phyloP scores from a whole-genome alignment of 202 grass and related monocot genomes.

The Setaria italica region DNA sequence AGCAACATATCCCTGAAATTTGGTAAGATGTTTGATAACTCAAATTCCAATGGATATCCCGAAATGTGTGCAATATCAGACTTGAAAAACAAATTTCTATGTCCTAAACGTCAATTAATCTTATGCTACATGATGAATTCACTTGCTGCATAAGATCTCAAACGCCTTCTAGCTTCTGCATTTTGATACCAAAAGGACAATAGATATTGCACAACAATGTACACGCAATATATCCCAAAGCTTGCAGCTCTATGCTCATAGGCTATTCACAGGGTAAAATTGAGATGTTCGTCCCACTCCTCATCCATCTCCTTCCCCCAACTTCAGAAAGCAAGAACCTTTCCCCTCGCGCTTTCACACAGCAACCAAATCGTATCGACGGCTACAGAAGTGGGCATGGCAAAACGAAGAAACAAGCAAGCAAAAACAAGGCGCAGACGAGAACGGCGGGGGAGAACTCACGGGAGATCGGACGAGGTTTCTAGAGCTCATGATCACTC shows the following conservation, averaged over 20 bases:
- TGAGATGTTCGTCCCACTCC: not conserved
- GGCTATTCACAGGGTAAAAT: not conserved
- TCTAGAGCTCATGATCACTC: constrained; percentile 50
- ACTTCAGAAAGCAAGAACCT: not conserved
- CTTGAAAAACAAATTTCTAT: not conserved
- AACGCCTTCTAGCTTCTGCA: not conserved
- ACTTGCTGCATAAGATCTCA: not conserved
- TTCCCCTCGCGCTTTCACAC: constrained; percentile 13
- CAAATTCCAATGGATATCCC: not conserved
- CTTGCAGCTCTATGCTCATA: not conserved
- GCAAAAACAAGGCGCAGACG: not conserved
- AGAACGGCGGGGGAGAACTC: not conserved
- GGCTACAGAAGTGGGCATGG: not conserved
- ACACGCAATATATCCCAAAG: constrained; percentile 18
- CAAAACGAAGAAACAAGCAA: not conserved
- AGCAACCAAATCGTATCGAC: not conserved
- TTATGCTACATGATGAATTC: not conserved
- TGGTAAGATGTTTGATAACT: constrained; percentile 1
- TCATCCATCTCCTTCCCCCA: not conserved
- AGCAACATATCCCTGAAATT: not conserved
- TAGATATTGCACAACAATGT: not conserved
- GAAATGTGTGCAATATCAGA: not conserved
- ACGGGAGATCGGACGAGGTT: constrained; percentile 48
- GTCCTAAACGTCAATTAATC: not conserved
- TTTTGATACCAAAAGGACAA: not conserved